A percentile compares a stretch with the other conserved stretches of the same genome.
phyloP scores from a whole-genome alignment of 805 yeast genomes.

The Myxozyma mucilagina region DNA sequence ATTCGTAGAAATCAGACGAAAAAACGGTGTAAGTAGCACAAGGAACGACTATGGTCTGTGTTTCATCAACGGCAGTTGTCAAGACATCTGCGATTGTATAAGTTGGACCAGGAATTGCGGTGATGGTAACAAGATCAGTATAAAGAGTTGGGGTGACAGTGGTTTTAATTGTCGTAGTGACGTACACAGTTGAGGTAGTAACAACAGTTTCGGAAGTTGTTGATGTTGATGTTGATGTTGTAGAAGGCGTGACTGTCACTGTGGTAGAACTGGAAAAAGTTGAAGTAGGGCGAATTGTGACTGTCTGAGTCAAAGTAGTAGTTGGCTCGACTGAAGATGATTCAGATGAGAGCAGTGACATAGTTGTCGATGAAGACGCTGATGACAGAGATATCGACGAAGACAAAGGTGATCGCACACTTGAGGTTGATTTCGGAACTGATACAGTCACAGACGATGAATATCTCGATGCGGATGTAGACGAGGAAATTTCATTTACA shows the following conservation, averaged over 20 bases:
- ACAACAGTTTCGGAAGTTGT: conserved; percentile 5
- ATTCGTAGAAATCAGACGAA: conserved; percentile 1
- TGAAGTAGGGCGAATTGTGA: conserved; percentile 1
- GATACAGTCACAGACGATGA: no score
- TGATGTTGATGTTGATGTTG: conserved; percentile 5
- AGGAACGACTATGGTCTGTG: conserved; percentile 20
- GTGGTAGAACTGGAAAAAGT: conserved; percentile 1
- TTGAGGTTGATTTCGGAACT: neutral
- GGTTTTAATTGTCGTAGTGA: conserved; percentile 20
- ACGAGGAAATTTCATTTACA: no score
- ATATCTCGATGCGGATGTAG: no score
- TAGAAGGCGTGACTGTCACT: conserved; percentile 11
- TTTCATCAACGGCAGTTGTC: conserved; percentile 18
- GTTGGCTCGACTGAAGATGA: conserved; percentile 1
- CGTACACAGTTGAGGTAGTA: conserved; percentile 17
- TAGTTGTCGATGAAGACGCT: neutral
- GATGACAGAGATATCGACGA: neutral
- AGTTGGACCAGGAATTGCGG: conserved; percentile 16
- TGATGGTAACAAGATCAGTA: conserved; percentile 17
- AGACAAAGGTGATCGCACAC: conserved; percentile 1
- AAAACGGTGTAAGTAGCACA: conserved; percentile 16
- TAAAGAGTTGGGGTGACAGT: conserved; percentile 24
- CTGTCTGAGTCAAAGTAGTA: conserved; percentile 7
- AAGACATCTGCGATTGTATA: conserved; percentile 8
- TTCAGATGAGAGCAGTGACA: neutral